phyloP scores from a whole-genome alignment of 345 rosid species.

The Geranium rotundifolium region DNA sequence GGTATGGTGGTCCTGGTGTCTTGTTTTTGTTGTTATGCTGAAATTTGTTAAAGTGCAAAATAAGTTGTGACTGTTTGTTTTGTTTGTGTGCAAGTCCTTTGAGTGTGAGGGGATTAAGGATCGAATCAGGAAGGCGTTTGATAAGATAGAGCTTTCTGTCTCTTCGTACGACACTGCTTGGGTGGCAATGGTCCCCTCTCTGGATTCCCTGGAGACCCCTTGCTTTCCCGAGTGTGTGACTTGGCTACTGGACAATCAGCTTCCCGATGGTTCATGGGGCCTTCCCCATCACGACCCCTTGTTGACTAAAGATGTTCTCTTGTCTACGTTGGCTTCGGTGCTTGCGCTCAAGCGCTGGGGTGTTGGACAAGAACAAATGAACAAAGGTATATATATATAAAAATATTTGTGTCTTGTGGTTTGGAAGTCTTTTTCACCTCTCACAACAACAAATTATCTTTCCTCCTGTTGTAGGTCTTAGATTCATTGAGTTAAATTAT shows the following conservation, averaged over 20 bases:
- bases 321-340: constrained; percentile 68
- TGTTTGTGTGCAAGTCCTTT: no score
- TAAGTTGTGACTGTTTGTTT: no score
- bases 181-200: constrained; percentile 84
- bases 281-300: constrained; percentile 30
- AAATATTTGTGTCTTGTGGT: not conserved
- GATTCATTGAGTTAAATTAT: constrained; percentile 51
- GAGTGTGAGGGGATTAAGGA: no score
- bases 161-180: constrained; percentile 8
- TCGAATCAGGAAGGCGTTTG: no score
- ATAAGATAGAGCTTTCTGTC: no score
- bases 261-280: constrained; percentile 79
- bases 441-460: not conserved
- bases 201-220: constrained; percentile 30
- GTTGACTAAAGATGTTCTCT: constrained; percentile 47
- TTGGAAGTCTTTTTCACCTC: not conserved
- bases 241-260: constrained; percentile 76
- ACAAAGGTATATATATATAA: constrained; percentile 36
- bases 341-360: constrained; percentile 76
- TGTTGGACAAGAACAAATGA: constrained; percentile 51
- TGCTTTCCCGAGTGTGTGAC: constrained; percentile 57
- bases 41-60: no score
- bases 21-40: no score
- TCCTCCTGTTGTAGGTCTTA: constrained; percentile 38
- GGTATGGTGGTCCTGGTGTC: no score